Base-by-base conservation (phyloP, 768 basidiomycete genomes). In the Amylocystis lapponica region DNA sequence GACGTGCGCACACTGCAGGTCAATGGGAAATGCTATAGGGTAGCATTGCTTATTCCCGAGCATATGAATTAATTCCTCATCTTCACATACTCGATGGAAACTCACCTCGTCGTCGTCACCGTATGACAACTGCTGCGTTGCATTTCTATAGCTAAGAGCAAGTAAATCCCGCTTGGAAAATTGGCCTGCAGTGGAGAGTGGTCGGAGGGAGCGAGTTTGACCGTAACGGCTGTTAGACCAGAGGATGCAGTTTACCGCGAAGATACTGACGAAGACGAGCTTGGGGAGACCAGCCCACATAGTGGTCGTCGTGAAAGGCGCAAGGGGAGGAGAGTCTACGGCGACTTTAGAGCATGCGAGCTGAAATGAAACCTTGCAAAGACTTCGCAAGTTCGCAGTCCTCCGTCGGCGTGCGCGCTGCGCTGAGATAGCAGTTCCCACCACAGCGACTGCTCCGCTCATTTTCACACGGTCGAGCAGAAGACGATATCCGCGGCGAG, bases 1-100 rank as follows among this genome's bases (percentile, higher is more conserved):
- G 41, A 83, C 84, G 63, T 86, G 78, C 14, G 59, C 41, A 56
- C 89, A 92, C 63, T 91, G 88, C 11, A 73, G 61, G 10, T 61
- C 56, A 2, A 65, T 38, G 2, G 78, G 75, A 26, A 79, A 62
- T 14, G 72, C 64, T 36, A 81, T 68, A 2, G 88, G 89, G 38
- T 61, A 71, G 61, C 89, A 91, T 86, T 89, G 48, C 30, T 52
- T 30, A 27, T n/a, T 13, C 27, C 39, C 14, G 23, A 25, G n/a
- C n/a, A n/a, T 20, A 20, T 20, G 13, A 27, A 7, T 26, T 25
- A 13, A 25, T 12, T 38, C 36, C 20, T 11, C 23, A 26, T 6
- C n/a, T n/a, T n/a, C n/a, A 38, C 11, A 21, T 21, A 19, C 5
- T 9, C 9, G 11, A 38, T 21, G 16, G 21, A 9, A 26, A 23